Conservation (phyloP, 371 early-diverging fungal species). For the Mucor piriformis region DNA sequence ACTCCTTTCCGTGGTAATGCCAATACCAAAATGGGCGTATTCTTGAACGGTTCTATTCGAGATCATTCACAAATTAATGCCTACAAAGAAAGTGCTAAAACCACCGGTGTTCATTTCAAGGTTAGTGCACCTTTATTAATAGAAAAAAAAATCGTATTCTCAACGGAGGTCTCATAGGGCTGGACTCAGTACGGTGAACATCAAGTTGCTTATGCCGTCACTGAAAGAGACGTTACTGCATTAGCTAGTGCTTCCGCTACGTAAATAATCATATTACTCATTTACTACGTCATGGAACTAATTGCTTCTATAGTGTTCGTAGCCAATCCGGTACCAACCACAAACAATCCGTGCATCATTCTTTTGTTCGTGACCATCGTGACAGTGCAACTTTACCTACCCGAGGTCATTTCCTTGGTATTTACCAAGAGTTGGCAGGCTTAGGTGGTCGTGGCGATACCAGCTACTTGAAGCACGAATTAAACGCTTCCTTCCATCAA, state of each 20-base stretch:
- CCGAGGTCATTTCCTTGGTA: constrained; percentile 64
- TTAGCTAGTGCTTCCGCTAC: constrained; percentile 71
- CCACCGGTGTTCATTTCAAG: constrained; percentile 38
- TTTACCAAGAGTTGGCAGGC: constrained; percentile 50
- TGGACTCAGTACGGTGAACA: constrained; percentile 59
- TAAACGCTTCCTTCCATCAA: constrained; percentile 56
- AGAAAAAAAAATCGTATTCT: background rate
- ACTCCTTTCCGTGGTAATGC: constrained; percentile 43
- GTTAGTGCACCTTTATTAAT: constrained; percentile 6
- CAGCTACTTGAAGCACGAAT: constrained; percentile 69
- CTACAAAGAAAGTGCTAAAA: constrained; percentile 34
- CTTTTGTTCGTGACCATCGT: constrained; percentile 70
- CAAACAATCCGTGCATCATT: constrained; percentile 76
- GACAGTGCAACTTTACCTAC: constrained; percentile 78
- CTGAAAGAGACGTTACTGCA: constrained; percentile 76
- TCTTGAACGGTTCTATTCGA: constrained; percentile 42
- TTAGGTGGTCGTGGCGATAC: constrained; percentile 84
- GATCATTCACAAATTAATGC: constrained; percentile 43
- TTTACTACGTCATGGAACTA: background rate
- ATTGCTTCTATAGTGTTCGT: constrained; percentile 64
- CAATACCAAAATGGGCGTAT: constrained; percentile 37
- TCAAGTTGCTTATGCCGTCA: constrained; percentile 65
- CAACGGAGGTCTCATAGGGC: constrained; percentile 21
- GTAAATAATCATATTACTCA: constrained; percentile 40
- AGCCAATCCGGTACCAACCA: constrained; percentile 80